Conservation (phyloP, 148 eudicot species). For the Arctostaphylos glauca region DNA sequence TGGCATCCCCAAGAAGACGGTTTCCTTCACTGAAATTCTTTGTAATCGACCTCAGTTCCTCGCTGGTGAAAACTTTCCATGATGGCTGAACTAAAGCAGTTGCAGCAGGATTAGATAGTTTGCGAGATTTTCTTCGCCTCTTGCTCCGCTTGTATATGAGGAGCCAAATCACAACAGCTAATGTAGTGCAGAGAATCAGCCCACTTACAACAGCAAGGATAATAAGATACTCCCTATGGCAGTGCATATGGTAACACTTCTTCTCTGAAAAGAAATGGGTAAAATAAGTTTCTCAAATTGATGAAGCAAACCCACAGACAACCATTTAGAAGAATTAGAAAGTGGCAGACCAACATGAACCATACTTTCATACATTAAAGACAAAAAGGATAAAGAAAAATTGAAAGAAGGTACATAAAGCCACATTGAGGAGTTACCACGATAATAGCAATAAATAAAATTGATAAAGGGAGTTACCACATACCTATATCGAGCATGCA, state of each 20-base stretch:
- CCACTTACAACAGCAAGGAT: conserved; percentile 84
- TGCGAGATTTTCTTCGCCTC: conserved; percentile 74
- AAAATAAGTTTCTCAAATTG: conserved; percentile 12
- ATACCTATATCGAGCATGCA: conserved; percentile 68
- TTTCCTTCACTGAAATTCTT: conserved; percentile 92
- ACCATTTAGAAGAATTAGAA: neutral
- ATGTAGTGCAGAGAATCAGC: conserved; percentile 64
- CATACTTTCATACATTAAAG: neutral
- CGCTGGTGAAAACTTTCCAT: conserved; percentile 80
- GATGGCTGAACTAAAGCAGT: conserved; percentile 79
- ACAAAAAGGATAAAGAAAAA: neutral
- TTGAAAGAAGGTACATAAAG: neutral
- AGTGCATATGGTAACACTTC: conserved; percentile 60
- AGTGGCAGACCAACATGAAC: neutral
- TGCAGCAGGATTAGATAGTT: conserved; percentile 56
- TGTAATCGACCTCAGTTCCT: conserved; percentile 73
- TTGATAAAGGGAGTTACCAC: neutral
- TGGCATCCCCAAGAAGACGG: conserved; percentile 85
- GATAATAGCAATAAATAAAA: neutral
- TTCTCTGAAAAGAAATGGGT: conserved; percentile 35
- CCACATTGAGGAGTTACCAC: neutral
- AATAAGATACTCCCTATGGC: conserved; percentile 68
- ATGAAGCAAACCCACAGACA: conserved; percentile 5
- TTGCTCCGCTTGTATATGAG: conserved; percentile 69
- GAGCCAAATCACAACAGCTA: conserved; percentile 73